Conservation (phyloP, 2,329 filamentous ascomycete genomes). For the Aspergillus pseudoviridinutans region DNA sequence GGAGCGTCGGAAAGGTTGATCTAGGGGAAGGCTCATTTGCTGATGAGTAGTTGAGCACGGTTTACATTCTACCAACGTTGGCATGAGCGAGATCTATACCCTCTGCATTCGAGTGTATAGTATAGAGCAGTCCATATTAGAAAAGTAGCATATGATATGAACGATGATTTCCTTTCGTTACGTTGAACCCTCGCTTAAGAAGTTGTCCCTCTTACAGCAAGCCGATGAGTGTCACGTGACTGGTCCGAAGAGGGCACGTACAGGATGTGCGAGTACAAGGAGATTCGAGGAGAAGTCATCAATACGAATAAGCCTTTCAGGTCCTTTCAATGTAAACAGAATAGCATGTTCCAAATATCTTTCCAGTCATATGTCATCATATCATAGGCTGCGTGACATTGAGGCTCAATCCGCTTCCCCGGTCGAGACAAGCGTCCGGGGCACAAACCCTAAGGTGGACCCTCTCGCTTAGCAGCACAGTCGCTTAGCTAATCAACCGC, state of each 20-base stretch:
- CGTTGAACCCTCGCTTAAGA: not conserved
- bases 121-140: slow-evolving; percentile 1
- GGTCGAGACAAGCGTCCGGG: slow-evolving; percentile 21
- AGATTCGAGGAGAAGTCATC: not conserved
- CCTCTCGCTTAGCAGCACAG: slow-evolving; percentile 37
- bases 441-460: slow-evolving; percentile 37
- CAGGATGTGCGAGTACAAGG: not conserved
- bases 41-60: slow-evolving; percentile 28
- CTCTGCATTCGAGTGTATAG: slow-evolving; percentile 12
- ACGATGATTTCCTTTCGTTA: not conserved
- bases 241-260: not conserved
- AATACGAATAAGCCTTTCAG: not conserved
- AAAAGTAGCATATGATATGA: slow-evolving; percentile 2
- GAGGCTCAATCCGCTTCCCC: slow-evolving; percentile 7
- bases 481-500: slow-evolving; percentile 39
- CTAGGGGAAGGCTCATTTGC: slow-evolving; percentile 55
- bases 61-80: slow-evolving; percentile 3
- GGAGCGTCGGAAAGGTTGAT: slow-evolving; percentile 91
- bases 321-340: not conserved
- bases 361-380: not conserved
- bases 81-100: slow-evolving; percentile 24
- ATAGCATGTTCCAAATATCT: not conserved
- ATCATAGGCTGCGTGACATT: not conserved
- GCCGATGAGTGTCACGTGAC: not conserved
- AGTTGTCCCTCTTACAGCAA: not conserved